Base-by-base conservation (phyloP, 805 yeast species). In the Ogataea corticis region DNA sequence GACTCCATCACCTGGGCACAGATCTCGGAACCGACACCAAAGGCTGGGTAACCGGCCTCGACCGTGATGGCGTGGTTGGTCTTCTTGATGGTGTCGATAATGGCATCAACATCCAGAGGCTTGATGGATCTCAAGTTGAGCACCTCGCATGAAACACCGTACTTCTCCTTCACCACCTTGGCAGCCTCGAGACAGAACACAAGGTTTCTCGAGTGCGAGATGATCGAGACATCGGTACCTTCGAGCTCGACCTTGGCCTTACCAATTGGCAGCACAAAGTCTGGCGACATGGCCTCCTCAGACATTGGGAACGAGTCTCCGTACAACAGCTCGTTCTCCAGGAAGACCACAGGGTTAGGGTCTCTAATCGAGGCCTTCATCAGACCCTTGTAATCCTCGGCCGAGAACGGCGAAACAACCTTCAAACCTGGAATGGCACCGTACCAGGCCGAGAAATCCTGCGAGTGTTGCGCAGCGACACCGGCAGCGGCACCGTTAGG, bases 401-500 rank as follows among this genome's bases (percentile, higher is more conserved):
- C 86, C 44, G 94, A 82, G 76, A 83, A 94, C 44, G 99, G 99
- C 37, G 96, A 88, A 41, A 94, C 73, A 33, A 94, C 99, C 77
- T 94, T 94, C 68, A 94, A 79, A 68, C 99, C 99, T 50, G 99
- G 99, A 60, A 94, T 90, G 42, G 95, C 76, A 56, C 97, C 98
- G 73, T 94, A 94, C 99, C 99, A 94, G 44, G 97, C 90, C 45
- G 96, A 79, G 70, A 82, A 94, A 74, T 90, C 96, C 75, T 94
- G 99, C 21, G 99, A 94, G 75, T 94, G 99, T 75, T 94, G 99
- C 48, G 99, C 99, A 61, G 82, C 99, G 59, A 94, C 99, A 81
- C 98, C 98, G 40, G 97, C 97, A 58, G 99, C 97, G 40, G 99
- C 97, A 72, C 99, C 99, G 71, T 94, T 94, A 51, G 99, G 98